These are phyloP conservation scores for Bruguiera hainesii DNA, from an alignment of 441 rosid genomes.

Conservation along the genomic window DNA sequence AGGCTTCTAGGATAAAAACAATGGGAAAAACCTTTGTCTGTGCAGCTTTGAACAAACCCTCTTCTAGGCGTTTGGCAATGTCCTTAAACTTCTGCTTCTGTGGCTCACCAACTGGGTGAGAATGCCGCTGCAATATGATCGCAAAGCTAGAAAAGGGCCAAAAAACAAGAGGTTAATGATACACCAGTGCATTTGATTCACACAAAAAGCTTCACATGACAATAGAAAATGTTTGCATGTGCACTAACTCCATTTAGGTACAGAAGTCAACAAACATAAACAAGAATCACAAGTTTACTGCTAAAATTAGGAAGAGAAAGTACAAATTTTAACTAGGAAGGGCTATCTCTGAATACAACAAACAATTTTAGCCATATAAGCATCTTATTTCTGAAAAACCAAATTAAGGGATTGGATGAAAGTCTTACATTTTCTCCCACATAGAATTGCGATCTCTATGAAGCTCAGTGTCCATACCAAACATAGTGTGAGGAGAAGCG, in stretches of 20 bases:
- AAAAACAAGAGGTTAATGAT: constrained; percentile 20
- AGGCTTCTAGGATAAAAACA: constrained; percentile 1
- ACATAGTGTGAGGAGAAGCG: constrained; percentile 20
- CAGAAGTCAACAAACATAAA: background rate
- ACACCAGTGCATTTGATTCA: background rate
- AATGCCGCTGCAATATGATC: constrained; percentile 55
- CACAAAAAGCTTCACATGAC: background rate
- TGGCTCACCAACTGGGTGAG: constrained; percentile 45
- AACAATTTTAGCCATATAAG: too few relatives aligned
- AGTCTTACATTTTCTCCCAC: constrained; percentile 64
- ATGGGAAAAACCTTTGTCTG: constrained; percentile 50
- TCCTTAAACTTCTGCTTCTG: constrained; percentile 57
- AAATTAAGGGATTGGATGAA: too few relatives aligned
- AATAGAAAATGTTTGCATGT: background rate
- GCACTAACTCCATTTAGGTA: background rate
- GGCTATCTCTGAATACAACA: background rate
- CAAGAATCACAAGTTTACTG: background rate
- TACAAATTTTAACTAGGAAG: too few relatives aligned
- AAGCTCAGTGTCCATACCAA: constrained; percentile 42
- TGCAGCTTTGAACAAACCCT: constrained; percentile 82
- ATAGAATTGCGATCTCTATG: constrained; percentile 41
- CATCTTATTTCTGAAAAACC: too few relatives aligned
- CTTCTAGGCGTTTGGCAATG: constrained; percentile 87
- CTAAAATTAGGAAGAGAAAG: background rate
- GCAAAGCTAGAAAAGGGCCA: constrained; percentile 38